These are phyloP conservation scores for Turnera subulata DNA, from an alignment of 345 rosid species.

Conservation along the genomic window DNA sequence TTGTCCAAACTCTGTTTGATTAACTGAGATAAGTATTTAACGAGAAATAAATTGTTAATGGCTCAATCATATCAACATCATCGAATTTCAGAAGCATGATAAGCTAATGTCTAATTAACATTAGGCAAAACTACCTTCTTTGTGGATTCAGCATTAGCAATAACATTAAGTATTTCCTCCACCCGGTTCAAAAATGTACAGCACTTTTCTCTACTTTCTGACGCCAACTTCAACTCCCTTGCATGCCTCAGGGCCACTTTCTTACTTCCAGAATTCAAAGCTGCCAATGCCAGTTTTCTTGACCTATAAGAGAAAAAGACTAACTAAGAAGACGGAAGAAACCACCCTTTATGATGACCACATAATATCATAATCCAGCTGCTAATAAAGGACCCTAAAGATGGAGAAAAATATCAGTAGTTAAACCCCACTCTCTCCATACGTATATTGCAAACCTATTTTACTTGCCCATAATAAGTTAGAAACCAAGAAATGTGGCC, in stretches of 20 bases:
- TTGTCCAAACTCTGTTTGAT: too few relatives aligned
- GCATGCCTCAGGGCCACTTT: constrained; percentile 69
- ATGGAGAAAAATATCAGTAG: too few relatives aligned
- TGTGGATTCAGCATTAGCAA: constrained; percentile 69
- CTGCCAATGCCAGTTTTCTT: constrained; percentile 57
- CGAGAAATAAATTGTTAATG: neutral
- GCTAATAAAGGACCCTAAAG: neutral
- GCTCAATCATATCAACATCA: neutral
- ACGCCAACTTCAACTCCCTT: constrained; percentile 57
- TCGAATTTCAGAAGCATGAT: neutral
- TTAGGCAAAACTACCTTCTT: constrained; percentile 46
- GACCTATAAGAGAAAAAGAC: constrained; percentile 41
- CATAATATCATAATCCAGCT: constrained; percentile 8
- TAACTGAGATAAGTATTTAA: too few relatives aligned
- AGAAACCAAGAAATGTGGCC: too few relatives aligned
- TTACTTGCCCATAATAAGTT: neutral
- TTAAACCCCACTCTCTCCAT: too few relatives aligned
- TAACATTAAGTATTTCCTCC: constrained; percentile 62
- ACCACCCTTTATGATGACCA: neutral
- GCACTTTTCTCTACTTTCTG: constrained; percentile 72
- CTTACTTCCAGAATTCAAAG: constrained; percentile 70
- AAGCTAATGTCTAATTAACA: neutral
- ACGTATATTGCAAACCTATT: neutral
- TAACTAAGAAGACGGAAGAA: neutral
- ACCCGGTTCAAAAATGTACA: constrained; percentile 69